phyloP scores from a whole-genome alignment of 345 rosid species.

The Bruguiera sexangula region DNA sequence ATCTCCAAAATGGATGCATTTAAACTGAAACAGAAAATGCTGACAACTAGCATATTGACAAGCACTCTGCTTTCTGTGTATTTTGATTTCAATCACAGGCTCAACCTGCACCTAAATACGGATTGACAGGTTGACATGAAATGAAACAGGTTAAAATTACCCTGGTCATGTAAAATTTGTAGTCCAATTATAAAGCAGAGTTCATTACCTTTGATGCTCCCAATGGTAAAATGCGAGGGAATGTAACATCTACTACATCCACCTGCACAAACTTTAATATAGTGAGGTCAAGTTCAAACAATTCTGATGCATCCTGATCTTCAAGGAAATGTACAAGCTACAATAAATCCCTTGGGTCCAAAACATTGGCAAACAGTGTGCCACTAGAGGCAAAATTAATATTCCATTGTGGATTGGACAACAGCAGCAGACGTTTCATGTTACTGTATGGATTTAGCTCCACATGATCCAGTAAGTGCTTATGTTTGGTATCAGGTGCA shows the following conservation, averaged over 20 bases:
- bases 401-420: no score
- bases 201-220: constrained; percentile 50
- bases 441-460: no score
- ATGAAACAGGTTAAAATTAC: not conserved
- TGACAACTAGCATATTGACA: not conserved
- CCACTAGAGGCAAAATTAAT: no score
- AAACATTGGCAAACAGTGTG: not conserved
- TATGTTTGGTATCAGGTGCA: no score
- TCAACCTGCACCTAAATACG: not conserved
- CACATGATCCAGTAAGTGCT: no score
- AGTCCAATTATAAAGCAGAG: constrained; percentile 7
- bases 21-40: constrained; percentile 1
- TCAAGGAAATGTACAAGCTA: not conserved
- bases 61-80: not conserved
- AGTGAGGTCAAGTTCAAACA: constrained; percentile 13
- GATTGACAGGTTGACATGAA: not conserved
- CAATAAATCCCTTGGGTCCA: not conserved
- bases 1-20: constrained; percentile 6
- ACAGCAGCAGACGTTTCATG: no score
- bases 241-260: constrained; percentile 59
- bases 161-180: not conserved
- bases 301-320: not conserved
- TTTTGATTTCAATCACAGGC: constrained; percentile 4
- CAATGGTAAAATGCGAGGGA: constrained; percentile 43
- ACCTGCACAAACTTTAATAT: constrained; percentile 47